Percentiles rank a stretch among this genome's conserved stretches.
Conservation (phyloP, 2,329 filamentous ascomycete species). For the Cercospora beticola region DNA sequence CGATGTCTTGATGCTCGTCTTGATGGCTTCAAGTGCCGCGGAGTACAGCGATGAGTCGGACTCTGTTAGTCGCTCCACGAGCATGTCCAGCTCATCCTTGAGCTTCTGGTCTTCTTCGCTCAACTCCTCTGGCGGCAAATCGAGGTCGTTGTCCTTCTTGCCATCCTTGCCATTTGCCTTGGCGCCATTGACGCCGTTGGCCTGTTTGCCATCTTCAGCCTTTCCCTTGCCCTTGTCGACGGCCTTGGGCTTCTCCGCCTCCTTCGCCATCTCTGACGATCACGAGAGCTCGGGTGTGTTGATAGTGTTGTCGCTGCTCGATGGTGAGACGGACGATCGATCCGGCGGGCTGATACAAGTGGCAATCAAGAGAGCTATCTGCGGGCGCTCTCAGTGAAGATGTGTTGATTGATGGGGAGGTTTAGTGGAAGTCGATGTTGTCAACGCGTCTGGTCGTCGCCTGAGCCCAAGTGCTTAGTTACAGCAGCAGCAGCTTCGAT, state of each 20-base stretch:
- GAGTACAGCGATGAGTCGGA: constrained; percentile 84
- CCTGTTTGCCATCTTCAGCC: constrained; percentile 66
- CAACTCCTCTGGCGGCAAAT: constrained; percentile 75
- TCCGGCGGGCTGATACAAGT: not conserved
- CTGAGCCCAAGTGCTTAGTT: constrained; percentile 6
- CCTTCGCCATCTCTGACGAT: constrained; percentile 73
- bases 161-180: constrained; percentile 62
- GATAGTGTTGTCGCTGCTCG: not conserved
- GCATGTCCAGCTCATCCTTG: constrained; percentile 96
- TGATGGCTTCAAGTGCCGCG: constrained; percentile 90
- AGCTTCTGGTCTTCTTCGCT: constrained; percentile 98
- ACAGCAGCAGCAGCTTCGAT: not conserved
- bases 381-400: constrained; percentile 4
- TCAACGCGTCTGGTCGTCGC: constrained; percentile 11
- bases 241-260: constrained; percentile 79
- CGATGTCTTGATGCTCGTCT: constrained; percentile 97
- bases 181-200: constrained; percentile 51
- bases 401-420: not conserved
- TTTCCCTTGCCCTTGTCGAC: constrained; percentile 97
- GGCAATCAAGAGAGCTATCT: constrained; percentile 7
- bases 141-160: constrained; percentile 75
- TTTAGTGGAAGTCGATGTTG: not conserved
- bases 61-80: constrained; percentile 92
- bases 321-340: not conserved
- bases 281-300: constrained; percentile 11